Conservation (phyloP, 768 basidiomycete species). For the Xanthoconium purpureum region DNA sequence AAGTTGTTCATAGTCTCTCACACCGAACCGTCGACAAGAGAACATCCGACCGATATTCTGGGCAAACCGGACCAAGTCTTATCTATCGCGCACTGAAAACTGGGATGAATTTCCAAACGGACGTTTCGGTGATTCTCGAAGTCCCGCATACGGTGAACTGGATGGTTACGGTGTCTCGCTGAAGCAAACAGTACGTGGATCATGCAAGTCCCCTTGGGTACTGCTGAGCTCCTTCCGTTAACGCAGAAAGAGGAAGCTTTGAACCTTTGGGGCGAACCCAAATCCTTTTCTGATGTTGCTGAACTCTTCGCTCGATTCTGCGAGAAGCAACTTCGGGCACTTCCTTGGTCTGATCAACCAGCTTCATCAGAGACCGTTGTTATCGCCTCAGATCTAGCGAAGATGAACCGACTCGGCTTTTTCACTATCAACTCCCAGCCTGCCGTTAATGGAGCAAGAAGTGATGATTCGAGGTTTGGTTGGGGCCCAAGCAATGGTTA, state of each 20-base stretch:
- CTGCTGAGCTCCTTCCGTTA: slow-evolving; percentile 5
- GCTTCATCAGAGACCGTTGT: slow-evolving; percentile 78
- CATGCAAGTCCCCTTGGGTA: not conserved
- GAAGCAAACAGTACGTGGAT: slow-evolving; percentile 70
- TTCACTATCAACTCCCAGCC: slow-evolving; percentile 97
- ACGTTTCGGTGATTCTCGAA: slow-evolving; percentile 94
- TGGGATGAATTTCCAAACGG: slow-evolving; percentile 99
- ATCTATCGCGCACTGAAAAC: slow-evolving; percentile 92
- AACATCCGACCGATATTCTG: slow-evolving; percentile 98
- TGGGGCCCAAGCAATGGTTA: slow-evolving; percentile 96
- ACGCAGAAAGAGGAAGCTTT: slow-evolving; percentile 84
- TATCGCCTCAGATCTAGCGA: slow-evolving; percentile 75
- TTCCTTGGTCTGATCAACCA: slow-evolving; percentile 96
- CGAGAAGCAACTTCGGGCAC: slow-evolving; percentile 60
- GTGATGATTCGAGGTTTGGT: slow-evolving; percentile 81
- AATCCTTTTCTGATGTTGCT: slow-evolving; percentile 59
- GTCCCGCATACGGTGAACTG: slow-evolving; percentile 96
- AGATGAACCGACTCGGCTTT: slow-evolving; percentile 89
- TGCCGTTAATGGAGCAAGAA: slow-evolving; percentile 85
- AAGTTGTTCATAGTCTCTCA: slow-evolving; percentile 63
- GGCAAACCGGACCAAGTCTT: slow-evolving; percentile 95
- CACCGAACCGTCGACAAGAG: slow-evolving; percentile 86
- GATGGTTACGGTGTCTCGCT: slow-evolving; percentile 95
- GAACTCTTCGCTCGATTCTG: slow-evolving; percentile 85
- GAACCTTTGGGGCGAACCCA: slow-evolving; percentile 85